Conservation (phyloP, 345 rosid species). For the Eucalyptus marginata region DNA sequence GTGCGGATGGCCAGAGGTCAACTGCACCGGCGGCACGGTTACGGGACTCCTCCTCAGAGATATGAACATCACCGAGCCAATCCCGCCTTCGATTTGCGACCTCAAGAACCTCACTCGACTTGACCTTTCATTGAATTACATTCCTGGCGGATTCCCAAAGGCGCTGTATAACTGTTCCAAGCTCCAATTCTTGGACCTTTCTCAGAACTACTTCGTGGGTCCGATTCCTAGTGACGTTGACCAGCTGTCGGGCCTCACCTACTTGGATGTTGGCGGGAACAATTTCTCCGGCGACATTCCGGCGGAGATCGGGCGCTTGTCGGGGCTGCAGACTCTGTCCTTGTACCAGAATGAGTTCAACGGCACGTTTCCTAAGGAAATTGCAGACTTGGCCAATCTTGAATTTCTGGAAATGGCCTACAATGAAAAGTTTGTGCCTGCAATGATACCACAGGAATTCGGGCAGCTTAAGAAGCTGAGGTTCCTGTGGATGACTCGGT, state of each 20-base stretch:
- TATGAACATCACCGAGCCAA: slow-evolving; percentile 20
- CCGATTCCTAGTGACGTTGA: slow-evolving; percentile 53
- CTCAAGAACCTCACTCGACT: slow-evolving; percentile 41
- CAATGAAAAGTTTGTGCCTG: slow-evolving; percentile 36
- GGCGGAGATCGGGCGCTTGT: slow-evolving; percentile 21
- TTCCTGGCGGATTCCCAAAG: slow-evolving; percentile 56
- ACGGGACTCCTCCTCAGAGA: slow-evolving; percentile 16
- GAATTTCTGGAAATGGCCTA: slow-evolving; percentile 26
- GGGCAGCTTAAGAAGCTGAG: slow-evolving; percentile 38
- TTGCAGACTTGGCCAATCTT: slow-evolving; percentile 53
- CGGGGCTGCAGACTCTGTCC: slow-evolving; percentile 20
- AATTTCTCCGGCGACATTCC: slow-evolving; percentile 75
- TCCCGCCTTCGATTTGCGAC: slow-evolving; percentile 56
- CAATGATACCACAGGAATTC: slow-evolving; percentile 53
- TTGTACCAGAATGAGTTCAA: slow-evolving; percentile 35
- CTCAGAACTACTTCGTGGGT: slow-evolving; percentile 57
- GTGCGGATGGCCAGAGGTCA: slow-evolving; percentile 51
- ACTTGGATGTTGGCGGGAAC: slow-evolving; percentile 41
- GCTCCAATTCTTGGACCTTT: slow-evolving; percentile 45
- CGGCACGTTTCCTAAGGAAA: slow-evolving; percentile 76
- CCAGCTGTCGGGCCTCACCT: slow-evolving; percentile 28
- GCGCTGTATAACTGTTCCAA: slow-evolving; percentile 47
- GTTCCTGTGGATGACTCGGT: slow-evolving; percentile 21
- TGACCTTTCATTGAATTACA: slow-evolving; percentile 25
- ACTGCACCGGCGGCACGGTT: slow-evolving; percentile 31